Percentiles rank a stretch among this genome's conserved stretches.
Evolutionary conservation across 2,329 filamentous ascomycete genomes (phyloP).

Genomic region (Tothia fuscella): DNA sequence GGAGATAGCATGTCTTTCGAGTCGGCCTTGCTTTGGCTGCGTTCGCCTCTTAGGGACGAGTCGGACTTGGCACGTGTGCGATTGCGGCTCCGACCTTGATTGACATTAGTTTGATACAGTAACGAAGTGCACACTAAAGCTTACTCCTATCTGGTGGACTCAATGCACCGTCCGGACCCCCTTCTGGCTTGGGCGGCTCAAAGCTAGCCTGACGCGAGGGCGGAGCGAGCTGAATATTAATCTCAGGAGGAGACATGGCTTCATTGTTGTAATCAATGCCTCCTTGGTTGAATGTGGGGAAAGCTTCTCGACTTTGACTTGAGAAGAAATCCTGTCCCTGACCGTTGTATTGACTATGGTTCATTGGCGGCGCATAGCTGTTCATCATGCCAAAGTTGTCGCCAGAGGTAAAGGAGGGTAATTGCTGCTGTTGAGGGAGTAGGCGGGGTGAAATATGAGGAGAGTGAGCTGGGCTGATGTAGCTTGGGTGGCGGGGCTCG

Average conservation of each 20-base stretch:
- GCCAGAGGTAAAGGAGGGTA: conserved; percentile 35
- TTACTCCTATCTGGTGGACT: conserved; percentile 61
- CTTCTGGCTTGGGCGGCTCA: conserved; percentile 51
- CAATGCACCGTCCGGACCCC: conserved; percentile 54
- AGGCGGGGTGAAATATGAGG: conserved; percentile 57
- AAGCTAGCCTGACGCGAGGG: conserved; percentile 54
- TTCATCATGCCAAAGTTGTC: conserved; percentile 34
- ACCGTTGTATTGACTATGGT: conserved; percentile 16
- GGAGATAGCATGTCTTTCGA: conserved; percentile 31
- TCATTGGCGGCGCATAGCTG: conserved; percentile 37
- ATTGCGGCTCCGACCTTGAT: conserved; percentile 39
- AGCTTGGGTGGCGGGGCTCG: conserved; percentile 33
- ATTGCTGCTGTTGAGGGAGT: conserved; percentile 54
- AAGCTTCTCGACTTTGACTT: conserved; percentile 34
- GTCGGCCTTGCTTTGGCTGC: conserved; percentile 27
- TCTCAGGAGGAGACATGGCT: conserved; percentile 81
- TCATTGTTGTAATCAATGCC: conserved; percentile 59
- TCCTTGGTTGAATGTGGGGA: conserved; percentile 31
- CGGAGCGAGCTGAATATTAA: conserved; percentile 87
- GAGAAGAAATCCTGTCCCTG: conserved; percentile 41
- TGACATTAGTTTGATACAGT: conserved; percentile 37
- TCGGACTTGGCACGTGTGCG: conserved; percentile 50
- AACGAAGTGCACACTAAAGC: conserved; percentile 18
- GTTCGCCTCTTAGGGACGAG: conserved; percentile 37
- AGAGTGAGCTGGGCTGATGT: conserved; percentile 53